These are phyloP conservation scores for Arachnomyces sp. DNA, from an alignment of 2,329 filamentous ascomycete species.

Conservation along the genomic window DNA sequence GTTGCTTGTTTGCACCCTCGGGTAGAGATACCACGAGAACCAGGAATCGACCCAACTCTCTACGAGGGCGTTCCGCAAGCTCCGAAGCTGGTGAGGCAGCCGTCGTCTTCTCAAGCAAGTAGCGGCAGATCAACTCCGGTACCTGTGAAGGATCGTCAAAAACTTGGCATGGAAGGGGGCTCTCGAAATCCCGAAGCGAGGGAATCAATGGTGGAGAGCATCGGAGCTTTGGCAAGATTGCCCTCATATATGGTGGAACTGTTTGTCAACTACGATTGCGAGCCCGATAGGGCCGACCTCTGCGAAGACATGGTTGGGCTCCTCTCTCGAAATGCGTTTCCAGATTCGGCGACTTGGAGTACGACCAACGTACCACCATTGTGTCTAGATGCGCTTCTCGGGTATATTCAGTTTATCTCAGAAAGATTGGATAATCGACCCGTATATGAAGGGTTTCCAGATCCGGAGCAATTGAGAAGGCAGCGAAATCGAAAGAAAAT, in stretches of 20 bases:
- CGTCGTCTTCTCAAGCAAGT: slow-evolving; percentile 61
- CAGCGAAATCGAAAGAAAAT: slow-evolving; percentile 75
- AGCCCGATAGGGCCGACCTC: slow-evolving; percentile 80
- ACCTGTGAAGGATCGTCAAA: slow-evolving; percentile 83
- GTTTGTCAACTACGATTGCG: slow-evolving; percentile 97
- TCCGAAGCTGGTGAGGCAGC: slow-evolving; percentile 72
- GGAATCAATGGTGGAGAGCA: slow-evolving; percentile 96
- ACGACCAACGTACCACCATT: slow-evolving; percentile 95
- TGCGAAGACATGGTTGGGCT: slow-evolving; percentile 94
- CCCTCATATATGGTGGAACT: slow-evolving; percentile 91
- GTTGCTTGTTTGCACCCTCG: slow-evolving; percentile 88
- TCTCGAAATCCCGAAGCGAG: slow-evolving; percentile 87
- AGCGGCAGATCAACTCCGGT: slow-evolving; percentile 88
- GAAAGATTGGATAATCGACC: slow-evolving; percentile 72
- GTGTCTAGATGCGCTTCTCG: slow-evolving; percentile 83
- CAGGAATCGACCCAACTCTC: slow-evolving; percentile 80
- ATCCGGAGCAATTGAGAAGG: slow-evolving; percentile 57
- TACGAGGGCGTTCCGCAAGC: slow-evolving; percentile 91
- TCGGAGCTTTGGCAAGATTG: slow-evolving; percentile 85
- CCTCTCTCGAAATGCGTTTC: slow-evolving; percentile 86
- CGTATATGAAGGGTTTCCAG: slow-evolving; percentile 56
- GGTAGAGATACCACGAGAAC: slow-evolving; percentile 87
- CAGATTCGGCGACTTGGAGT: slow-evolving; percentile 97
- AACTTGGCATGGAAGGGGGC: slow-evolving; percentile 84
- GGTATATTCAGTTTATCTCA: slow-evolving; percentile 85